Conservation (phyloP, 441 rosid species). For the Metrosideros polymorpha region DNA sequence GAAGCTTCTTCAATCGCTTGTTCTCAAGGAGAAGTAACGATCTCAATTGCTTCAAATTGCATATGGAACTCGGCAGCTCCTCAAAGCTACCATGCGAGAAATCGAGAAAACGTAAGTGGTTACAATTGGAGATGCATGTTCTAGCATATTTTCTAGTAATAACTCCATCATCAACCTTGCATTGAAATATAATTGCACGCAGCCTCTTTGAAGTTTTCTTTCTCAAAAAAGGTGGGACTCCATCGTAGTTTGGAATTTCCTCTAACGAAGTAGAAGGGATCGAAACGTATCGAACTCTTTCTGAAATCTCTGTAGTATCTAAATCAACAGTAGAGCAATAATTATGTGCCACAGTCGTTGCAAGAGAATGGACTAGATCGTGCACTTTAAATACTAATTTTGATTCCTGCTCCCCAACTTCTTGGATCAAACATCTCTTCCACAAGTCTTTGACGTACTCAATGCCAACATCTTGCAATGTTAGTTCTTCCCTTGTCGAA, state of each 20-base stretch:
- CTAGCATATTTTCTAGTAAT: background rate
- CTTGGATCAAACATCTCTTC: background rate
- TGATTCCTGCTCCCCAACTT: accelerated
- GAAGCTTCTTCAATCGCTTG: background rate
- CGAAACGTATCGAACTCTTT: background rate
- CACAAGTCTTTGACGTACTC: background rate
- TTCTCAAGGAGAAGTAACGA: accelerated
- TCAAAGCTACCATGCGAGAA: accelerated
- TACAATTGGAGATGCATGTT: background rate
- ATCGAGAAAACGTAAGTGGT: background rate
- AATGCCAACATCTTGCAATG: background rate
- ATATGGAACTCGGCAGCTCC: background rate
- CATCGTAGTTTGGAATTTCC: background rate
- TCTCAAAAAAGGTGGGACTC: background rate
- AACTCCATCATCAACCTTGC: background rate
- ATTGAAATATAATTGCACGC: background rate
- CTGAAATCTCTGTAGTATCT: background rate
- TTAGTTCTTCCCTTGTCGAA: background rate
- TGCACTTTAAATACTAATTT: accelerated
- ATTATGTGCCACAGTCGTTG: background rate
- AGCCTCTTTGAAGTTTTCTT: background rate
- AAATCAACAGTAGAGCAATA: background rate
- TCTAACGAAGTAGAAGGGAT: accelerated
- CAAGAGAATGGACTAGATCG: background rate
- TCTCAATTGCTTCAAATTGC: background rate